Base-by-base conservation (phyloP, 2,329 filamentous ascomycete species). In the Fusarium sp. region DNA sequence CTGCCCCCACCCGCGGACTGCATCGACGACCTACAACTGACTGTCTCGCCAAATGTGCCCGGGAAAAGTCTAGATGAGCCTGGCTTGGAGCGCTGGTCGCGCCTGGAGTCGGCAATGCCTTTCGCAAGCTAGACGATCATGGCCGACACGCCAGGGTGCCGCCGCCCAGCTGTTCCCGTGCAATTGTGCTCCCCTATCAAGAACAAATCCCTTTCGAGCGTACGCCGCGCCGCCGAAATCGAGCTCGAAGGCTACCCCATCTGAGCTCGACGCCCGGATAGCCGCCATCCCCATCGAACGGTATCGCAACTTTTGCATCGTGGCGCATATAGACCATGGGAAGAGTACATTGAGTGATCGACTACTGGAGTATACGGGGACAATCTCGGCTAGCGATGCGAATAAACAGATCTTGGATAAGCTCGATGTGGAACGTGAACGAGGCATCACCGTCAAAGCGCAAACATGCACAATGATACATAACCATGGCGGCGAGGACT, bases 401-500 rank as follows among this genome's bases (percentile, higher is more conserved):
- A 97, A 98, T 80, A 97, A 97, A 83, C 96, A 99, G 85, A 94
- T 98, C 68, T 85, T 99, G 70, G 96, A 99, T 82, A 98, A 97
- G 80, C 89, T 99, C 37, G 96, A 99, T 79, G 96, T 99, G 59
- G 96, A 99, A 83, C 88, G 96, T 54, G 94, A 98, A 82, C 90
- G 96, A 40, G 96, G 96, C 66, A 99, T 99, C 79, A 99, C 96
- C 0, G 96, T 99, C 79, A 99, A 99, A 85, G 96, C 96, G 59
- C 96, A 99, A 84, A 98, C 96, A 61, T 98, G 96, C 82, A 96
- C 92, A 60, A 99, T 99, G 96, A 88, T 99, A 55, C 97, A 98
- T 84, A 94, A 92, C 30, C 86, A 97, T 82, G 85, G 92, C 16
- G 95, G 93, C 15, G 84, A 92, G 34, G 96, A 99, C 80, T 98